phyloP scores from a whole-genome alignment of 2,329 filamentous ascomycete genomes.

The Colletotrichum sp. region DNA sequence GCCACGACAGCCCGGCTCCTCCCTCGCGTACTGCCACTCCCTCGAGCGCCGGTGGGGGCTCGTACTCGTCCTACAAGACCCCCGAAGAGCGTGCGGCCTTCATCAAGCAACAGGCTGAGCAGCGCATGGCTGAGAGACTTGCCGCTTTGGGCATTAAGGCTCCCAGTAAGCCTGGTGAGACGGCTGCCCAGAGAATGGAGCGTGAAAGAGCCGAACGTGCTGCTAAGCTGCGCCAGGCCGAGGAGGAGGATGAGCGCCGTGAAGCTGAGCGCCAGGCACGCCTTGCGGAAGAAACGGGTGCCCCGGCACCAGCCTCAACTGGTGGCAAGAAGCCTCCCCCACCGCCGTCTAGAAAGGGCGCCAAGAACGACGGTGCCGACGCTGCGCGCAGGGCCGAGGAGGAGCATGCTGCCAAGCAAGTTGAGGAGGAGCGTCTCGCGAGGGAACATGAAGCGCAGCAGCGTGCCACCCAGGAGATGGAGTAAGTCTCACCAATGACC shows the following conservation, averaged over 20 bases:
- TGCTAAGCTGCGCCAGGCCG: constrained; percentile 84
- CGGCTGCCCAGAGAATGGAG: constrained; percentile 81
- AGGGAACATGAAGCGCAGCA: constrained; percentile 79
- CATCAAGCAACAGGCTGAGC: constrained; percentile 96
- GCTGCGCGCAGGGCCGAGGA: constrained; percentile 62
- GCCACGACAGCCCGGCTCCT: constrained; percentile 53
- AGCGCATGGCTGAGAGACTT: constrained; percentile 94
- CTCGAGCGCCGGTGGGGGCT: constrained; percentile 58
- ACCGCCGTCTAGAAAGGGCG: constrained; percentile 77
- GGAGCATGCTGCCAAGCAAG: constrained; percentile 58
- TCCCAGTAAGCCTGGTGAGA: constrained; percentile 79
- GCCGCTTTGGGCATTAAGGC: constrained; percentile 92
- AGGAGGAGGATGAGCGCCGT: constrained; percentile 89
- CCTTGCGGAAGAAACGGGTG: constrained; percentile 76
- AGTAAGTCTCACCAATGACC: constrained; percentile 66
- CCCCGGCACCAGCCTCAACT: constrained; percentile 57
- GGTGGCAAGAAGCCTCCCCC: constrained; percentile 73
- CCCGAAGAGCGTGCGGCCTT: constrained; percentile 93
- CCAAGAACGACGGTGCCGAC: constrained; percentile 62
- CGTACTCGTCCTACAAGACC: constrained; percentile 85
- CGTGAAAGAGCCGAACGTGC: constrained; percentile 88
- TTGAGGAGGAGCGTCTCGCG: constrained; percentile 68
- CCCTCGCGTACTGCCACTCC: constrained; percentile 60
- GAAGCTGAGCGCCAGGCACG: constrained; percentile 87
- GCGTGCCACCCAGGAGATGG: constrained; percentile 73